phyloP scores from a whole-genome alignment of 768 basidiomycete genomes.

The Lanmaoa pseudosensibilis region DNA sequence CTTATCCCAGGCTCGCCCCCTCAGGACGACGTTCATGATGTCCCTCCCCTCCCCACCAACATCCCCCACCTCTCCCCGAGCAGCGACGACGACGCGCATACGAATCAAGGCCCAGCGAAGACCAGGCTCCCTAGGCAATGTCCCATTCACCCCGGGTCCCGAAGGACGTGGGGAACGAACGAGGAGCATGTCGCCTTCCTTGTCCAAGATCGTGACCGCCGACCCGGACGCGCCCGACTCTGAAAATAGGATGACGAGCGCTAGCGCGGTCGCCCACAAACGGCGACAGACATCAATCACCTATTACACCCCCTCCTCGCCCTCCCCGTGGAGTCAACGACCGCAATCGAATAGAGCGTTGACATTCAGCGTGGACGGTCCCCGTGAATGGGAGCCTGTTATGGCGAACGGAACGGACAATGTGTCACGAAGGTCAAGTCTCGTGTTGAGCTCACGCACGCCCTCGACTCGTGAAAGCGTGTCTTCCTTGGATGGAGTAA shows the following conservation, averaged over 20 bases:
- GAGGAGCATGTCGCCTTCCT: conserved; percentile 5
- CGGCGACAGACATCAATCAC: conserved; percentile 32
- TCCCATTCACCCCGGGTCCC: background rate
- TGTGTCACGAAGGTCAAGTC: conserved; percentile 21
- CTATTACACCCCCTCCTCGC: conserved; percentile 29
- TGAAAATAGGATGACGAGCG: background rate
- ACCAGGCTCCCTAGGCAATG: background rate
- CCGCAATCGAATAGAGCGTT: background rate
- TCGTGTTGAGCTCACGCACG: conserved; percentile 16
- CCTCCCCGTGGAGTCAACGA: conserved; percentile 25
- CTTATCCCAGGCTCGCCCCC: background rate
- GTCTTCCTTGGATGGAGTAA: conserved; percentile 13
- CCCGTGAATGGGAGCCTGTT: conserved; percentile 1
- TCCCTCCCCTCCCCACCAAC: conserved; percentile 21
- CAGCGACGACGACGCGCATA: conserved; percentile 8
- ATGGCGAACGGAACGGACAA: conserved; percentile 8
- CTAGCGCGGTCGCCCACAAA: background rate
- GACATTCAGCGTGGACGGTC: conserved; percentile 3
- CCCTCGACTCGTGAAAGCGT: conserved; percentile 20
- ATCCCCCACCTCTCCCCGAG: conserved; percentile 14
- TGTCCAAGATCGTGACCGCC: background rate
- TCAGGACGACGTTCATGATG: conserved; percentile 1
- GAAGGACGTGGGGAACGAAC: background rate
- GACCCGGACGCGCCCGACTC: background rate
- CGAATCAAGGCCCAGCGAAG: conserved; percentile 13